Conservation (phyloP, 2,329 filamentous ascomycete genomes). For the Amauroascus niger region DNA sequence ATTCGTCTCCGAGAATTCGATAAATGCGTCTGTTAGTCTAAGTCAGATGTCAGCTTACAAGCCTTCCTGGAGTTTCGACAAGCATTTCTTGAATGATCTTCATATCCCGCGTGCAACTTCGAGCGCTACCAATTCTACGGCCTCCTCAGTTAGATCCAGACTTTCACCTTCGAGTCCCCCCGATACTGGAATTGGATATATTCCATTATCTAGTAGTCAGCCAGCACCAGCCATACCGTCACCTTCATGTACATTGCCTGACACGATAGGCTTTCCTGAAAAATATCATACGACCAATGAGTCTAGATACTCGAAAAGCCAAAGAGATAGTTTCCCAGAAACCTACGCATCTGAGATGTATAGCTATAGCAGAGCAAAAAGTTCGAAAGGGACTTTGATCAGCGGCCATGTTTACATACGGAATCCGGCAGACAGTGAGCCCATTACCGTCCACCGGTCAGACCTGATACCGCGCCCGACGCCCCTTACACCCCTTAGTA, state of each 20-base stretch:
- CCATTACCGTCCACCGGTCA: background rate
- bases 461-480: background rate
- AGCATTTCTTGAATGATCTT: background rate
- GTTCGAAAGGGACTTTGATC: conserved; percentile 1
- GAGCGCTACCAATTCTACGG: conserved; percentile 5
- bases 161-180: conserved; percentile 14
- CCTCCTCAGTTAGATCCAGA: conserved; percentile 5
- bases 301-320: background rate
- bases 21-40: background rate
- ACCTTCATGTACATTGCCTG: background rate
- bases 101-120: conserved; percentile 7
- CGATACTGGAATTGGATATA: conserved; percentile 17
- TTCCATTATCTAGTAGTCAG: conserved; percentile 14
- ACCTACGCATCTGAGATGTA: conserved; percentile 9
- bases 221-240: conserved; percentile 1
- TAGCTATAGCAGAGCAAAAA: conserved; percentile 3
- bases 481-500: background rate
- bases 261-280: background rate
- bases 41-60: conserved; percentile 5
- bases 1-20: background rate
- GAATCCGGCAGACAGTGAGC: conserved; percentile 1
- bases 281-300: conserved; percentile 1
- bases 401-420: conserved; percentile 11
- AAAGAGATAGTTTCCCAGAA: background rate
- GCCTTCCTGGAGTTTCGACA: conserved; percentile 4